Evolutionary conservation across 2,329 filamentous ascomycete species (phyloP), one percentile per base, ranked within the genome.

Genomic region (Knoxdaviesia capensis): DNA sequence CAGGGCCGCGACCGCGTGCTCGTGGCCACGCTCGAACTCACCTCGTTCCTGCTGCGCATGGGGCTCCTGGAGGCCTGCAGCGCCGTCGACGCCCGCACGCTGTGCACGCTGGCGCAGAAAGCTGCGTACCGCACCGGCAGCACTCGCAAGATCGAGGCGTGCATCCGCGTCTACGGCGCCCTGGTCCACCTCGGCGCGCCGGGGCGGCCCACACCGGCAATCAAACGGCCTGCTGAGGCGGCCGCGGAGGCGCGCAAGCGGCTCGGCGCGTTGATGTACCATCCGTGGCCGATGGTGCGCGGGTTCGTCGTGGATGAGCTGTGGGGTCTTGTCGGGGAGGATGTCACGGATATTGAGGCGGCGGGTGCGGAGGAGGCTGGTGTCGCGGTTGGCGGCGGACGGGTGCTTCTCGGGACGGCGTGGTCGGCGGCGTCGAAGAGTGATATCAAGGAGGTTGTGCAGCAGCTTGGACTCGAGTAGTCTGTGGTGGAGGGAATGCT

Each of bases 71-170:
- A 59, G 55, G 56, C 50, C 30, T 62, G 56, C 48, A 49, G 51
- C 7, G 49, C 49, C 5, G 48, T 64, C 10, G 60, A 66, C 47
- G 54, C 65, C 53, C 72, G 73, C 46, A 65, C 57, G 6, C 59
- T 94, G 3, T 84, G 86, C 45, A 63, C 76, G 6, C 64, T 75
- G 34, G 72, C 80, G 4, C 84, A 92, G 52, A 85, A 79, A 56
- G 71, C 81, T 1, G 81, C 87, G 48, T 87, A 81, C 62, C 88
- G 87, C 59, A 81, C 80, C 1, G 75, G 79, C 20, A 90, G 84
- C 54, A 72, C 94, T 37, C 72, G 77, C 41, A 88, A 90, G 56
- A 66, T 96, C 1, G 73, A 84, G 54, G 80, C 84, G 1, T 84
- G 82, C 28, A 63, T 92, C 46, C 80, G 78, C 51, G 71, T 90